These are phyloP conservation scores for Ilex asprella DNA, from an alignment of 257 asterid genomes.

Conservation along the genomic window DNA sequence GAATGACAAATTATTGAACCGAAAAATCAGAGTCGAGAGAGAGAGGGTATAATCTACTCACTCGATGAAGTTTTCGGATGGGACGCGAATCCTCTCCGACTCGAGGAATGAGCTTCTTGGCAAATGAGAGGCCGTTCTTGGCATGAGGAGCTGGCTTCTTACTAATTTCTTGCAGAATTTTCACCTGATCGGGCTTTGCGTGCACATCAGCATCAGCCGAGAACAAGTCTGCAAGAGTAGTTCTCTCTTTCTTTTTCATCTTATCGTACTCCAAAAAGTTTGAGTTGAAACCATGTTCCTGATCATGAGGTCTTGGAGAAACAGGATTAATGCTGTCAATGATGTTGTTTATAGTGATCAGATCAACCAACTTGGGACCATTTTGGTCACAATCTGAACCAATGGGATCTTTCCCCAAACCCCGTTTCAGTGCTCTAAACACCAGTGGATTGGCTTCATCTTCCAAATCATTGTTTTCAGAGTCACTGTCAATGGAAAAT, in stretches of 20 bases:
- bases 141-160: conserved; percentile 1
- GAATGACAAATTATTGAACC: no score
- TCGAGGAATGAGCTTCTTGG: conserved; percentile 26
- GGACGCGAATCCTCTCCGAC: conserved; percentile 35
- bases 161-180: background rate
- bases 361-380: no score
- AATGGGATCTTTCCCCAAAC: background rate
- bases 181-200: background rate
- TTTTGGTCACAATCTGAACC: background rate
- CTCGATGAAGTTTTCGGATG: conserved; percentile 44
- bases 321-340: no score
- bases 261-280: background rate
- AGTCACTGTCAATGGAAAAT: background rate
- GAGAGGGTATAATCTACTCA: conserved; percentile 11
- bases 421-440: conserved; percentile 6
- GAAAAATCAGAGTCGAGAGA: background rate
- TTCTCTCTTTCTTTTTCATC: conserved; percentile 34
- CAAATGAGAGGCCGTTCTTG: conserved; percentile 16
- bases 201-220: conserved; percentile 27
- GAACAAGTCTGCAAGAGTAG: conserved; percentile 66
- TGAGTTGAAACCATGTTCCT: background rate
- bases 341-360: no score
- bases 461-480: background rate
- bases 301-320: no score
- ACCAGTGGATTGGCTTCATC: conserved; percentile 26